phyloP scores from a whole-genome alignment of 257 asterid genomes.

The Petunia secreta region DNA sequence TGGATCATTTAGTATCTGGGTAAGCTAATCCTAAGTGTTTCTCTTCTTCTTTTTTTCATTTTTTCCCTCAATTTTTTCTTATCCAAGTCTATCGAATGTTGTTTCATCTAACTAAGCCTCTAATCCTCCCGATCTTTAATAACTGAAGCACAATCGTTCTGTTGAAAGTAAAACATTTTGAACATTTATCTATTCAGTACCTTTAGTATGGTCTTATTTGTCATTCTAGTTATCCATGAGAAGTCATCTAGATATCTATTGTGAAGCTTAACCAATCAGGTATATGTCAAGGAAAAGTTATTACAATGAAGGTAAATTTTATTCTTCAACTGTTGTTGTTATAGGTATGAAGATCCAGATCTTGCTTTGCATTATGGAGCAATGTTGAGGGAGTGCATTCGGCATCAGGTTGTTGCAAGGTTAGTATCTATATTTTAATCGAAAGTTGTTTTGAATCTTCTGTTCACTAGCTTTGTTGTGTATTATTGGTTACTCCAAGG shows the following conservation, averaged over 20 bases:
- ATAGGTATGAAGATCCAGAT: conserved; percentile 75
- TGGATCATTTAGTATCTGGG: conserved; percentile 74
- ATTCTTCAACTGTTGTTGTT: not conserved
- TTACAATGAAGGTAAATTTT: not conserved
- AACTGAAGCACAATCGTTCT: not conserved
- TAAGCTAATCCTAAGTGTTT: conserved; percentile 41
- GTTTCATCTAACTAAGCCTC: not conserved
- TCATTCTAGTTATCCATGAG: not conserved
- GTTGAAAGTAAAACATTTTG: not conserved
- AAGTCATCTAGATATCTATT: not conserved
- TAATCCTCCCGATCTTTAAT: not conserved
- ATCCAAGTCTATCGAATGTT: too few species aligned
- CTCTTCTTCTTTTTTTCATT: not conserved
- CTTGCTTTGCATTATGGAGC: conserved; percentile 84
- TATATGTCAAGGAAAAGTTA: not conserved
- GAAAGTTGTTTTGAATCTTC: not conserved
- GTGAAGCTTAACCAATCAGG: not conserved
- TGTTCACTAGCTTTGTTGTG: not conserved
- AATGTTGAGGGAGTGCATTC: conserved; percentile 87
- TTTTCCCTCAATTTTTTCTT: too few species aligned
- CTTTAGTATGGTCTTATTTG: not conserved
- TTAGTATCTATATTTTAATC: conserved; percentile 32
- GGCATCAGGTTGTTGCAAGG: conserved; percentile 92
- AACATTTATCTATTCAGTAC: not conserved
- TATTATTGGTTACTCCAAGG: not conserved